These are phyloP conservation scores for Colletotrichum paranaense DNA, from an alignment of 2,329 filamentous ascomycete genomes.

Conservation along the genomic window DNA sequence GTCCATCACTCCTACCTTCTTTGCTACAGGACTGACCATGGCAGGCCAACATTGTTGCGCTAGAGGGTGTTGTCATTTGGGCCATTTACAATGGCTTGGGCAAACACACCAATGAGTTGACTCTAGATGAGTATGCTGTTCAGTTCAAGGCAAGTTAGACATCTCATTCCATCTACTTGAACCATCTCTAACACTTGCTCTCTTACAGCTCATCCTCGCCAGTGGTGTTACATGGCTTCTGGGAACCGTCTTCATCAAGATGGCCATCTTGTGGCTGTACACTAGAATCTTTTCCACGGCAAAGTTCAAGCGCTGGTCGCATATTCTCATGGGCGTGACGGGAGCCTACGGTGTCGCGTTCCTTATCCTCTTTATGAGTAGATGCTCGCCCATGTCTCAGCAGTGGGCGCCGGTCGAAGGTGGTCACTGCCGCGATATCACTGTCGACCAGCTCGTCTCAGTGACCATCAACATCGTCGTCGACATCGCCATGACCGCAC, in stretches of 20 bases:
- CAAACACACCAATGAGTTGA: conserved; percentile 35
- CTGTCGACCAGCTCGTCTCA: conserved; percentile 39
- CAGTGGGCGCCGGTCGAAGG: conserved; percentile 44
- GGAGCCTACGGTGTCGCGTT: conserved; percentile 42
- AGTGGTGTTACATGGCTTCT: conserved; percentile 44
- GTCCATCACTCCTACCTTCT: background rate
- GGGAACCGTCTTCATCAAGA: conserved; percentile 42
- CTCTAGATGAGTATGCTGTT: conserved; percentile 8
- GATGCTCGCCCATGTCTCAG: conserved; percentile 44
- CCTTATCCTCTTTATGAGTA: conserved; percentile 45
- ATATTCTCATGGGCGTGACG: conserved; percentile 39
- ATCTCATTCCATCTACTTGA: too few relatives aligned
- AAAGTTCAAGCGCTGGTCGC: conserved; percentile 41
- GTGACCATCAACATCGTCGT: conserved; percentile 42
- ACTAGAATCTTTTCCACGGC: conserved; percentile 43
- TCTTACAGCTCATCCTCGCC: conserved; percentile 38
- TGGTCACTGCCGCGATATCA: conserved; percentile 51
- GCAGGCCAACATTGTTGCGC: conserved; percentile 29
- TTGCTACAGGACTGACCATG: conserved; percentile 3
- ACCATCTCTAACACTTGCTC: background rate
- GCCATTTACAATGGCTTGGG: conserved; percentile 40
- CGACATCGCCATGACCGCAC: conserved; percentile 49
- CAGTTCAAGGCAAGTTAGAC: conserved; percentile 24
- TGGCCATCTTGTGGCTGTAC: conserved; percentile 47
- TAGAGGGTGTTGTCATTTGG: conserved; percentile 38